A percentile compares a stretch with the other conserved stretches of the same genome.
Conservation (phyloP, 1,139 yeast species). For the Pichia kudriavzevii region DNA sequence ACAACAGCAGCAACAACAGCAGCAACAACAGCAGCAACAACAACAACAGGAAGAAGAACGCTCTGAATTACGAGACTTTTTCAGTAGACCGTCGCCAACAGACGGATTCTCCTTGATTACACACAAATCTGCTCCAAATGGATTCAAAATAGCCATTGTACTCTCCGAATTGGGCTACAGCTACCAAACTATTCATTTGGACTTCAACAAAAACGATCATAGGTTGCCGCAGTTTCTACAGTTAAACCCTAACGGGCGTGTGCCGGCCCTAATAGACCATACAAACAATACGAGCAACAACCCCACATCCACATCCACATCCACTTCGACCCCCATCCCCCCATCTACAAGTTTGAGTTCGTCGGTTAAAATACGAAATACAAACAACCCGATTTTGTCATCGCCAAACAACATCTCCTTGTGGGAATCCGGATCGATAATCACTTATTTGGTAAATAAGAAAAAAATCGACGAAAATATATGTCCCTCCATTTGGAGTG, state of each 20-base stretch:
- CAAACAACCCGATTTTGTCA: too few relatives aligned
- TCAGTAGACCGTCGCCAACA: constrained; percentile 55
- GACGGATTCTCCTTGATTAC: constrained; percentile 85
- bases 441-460: constrained; percentile 65
- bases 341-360: too few relatives aligned
- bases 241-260: constrained; percentile 89
- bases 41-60: constrained; percentile 10
- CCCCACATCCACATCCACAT: not conserved
- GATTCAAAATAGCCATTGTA: constrained; percentile 90
- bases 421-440: constrained; percentile 94
- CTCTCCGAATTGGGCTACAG: constrained; percentile 74
- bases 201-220: constrained; percentile 85
- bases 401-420: constrained; percentile 53
- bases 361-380: too few relatives aligned
- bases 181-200: constrained; percentile 79
- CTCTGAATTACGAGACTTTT: constrained; percentile 57
- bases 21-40: constrained; percentile 3
- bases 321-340: constrained; percentile 41
- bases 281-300: constrained; percentile 35
- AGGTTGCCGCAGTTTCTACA: constrained; percentile 88
- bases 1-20: constrained; percentile 6
- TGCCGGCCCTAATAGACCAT: constrained; percentile 91
- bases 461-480: constrained; percentile 61
- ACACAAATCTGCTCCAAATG: constrained; percentile 93
- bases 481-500: constrained; percentile 69